Percentiles rank a stretch among this genome's conserved stretches.
These are phyloP conservation scores for Clonostachys solani DNA, from an alignment of 2,329 filamentous ascomycete species.

Conservation along the genomic window DNA sequence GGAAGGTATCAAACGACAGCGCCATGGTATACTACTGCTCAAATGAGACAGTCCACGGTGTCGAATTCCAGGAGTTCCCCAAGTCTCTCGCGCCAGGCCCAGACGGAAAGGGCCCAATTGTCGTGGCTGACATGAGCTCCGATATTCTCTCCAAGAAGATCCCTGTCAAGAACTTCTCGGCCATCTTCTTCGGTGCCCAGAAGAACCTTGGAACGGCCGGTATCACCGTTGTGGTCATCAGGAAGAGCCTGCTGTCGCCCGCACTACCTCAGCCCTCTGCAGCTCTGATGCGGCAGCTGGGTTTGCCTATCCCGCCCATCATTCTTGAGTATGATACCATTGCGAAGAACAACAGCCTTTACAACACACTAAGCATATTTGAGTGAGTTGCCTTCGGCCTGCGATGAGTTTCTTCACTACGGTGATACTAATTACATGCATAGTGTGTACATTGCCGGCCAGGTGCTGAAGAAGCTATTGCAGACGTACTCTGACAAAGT, in stretches of 20 bases:
- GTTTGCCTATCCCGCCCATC: constrained; percentile 72
- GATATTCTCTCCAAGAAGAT: constrained; percentile 85
- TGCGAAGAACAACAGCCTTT: constrained; percentile 89
- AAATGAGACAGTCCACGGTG: constrained; percentile 78
- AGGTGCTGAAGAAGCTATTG: constrained; percentile 77
- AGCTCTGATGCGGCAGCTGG: constrained; percentile 66
- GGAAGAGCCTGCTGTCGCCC: constrained; percentile 74
- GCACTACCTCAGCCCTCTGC: constrained; percentile 60
- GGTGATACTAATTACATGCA: constrained; percentile 3
- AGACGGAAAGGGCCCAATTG: constrained; percentile 64
- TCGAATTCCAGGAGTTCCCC: constrained; percentile 80
- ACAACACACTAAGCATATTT: constrained; percentile 95
- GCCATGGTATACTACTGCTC: constrained; percentile 86
- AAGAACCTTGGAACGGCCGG: constrained; percentile 90
- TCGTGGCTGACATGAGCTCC: constrained; percentile 90
- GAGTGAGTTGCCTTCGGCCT: constrained; percentile 43
- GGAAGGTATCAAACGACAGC: constrained; percentile 66
- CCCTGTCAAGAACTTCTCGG: constrained; percentile 72
- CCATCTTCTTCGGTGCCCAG: constrained; percentile 90
- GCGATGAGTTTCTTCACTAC: no score
- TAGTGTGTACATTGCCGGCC: constrained; percentile 84
- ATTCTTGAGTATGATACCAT: constrained; percentile 81
- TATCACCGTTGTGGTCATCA: constrained; percentile 80
- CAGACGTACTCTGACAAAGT: constrained; percentile 63
- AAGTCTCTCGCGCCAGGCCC: constrained; percentile 51